Percentiles rank a stretch among this genome's conserved stretches.
phyloP scores from a whole-genome alignment of 441 rosid species.

The Bocquillonia castaneifolia region DNA sequence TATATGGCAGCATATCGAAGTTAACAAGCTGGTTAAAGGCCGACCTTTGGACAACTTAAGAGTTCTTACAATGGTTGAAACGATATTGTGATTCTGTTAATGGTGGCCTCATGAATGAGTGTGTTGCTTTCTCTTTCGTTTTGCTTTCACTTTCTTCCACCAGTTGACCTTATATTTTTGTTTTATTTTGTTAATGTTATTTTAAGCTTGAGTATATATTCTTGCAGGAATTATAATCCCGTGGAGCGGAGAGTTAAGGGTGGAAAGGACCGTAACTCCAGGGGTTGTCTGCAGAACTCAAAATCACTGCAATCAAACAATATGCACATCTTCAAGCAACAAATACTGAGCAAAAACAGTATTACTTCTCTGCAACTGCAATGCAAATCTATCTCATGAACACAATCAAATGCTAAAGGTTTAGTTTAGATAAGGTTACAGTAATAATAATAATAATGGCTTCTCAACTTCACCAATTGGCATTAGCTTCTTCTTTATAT shows the following conservation, averaged over 20 bases:
- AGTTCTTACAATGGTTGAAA: conserved; percentile 95
- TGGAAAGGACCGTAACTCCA: conserved; percentile 60
- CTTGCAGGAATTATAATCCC: conserved; percentile 80
- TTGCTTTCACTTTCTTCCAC: not conserved
- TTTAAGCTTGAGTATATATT: not conserved
- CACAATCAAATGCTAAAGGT: too few relatives aligned
- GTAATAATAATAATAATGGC: conserved; percentile 2
- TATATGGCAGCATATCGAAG: conserved; percentile 77
- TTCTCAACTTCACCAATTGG: conserved; percentile 10
- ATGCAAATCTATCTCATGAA: too few relatives aligned
- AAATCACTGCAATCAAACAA: conserved; percentile 53
- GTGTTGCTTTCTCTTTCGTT: conserved; percentile 20
- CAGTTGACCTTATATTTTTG: not conserved
- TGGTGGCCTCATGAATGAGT: conserved; percentile 98
- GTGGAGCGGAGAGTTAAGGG: conserved; percentile 78
- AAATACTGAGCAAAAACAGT: too few relatives aligned
- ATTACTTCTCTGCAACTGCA: too few relatives aligned
- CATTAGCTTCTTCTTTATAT: not conserved
- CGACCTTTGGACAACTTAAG: conserved; percentile 95
- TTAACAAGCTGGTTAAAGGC: conserved; percentile 87
- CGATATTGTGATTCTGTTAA: conserved; percentile 93
- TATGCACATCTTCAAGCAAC: too few relatives aligned
- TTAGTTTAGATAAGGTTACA: not conserved
- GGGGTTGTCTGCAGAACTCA: conserved; percentile 54
- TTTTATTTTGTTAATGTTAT: not conserved